Base-by-base conservation (phyloP, 1,284 basidiomycete species). In the Boletus subluridellus region DNA sequence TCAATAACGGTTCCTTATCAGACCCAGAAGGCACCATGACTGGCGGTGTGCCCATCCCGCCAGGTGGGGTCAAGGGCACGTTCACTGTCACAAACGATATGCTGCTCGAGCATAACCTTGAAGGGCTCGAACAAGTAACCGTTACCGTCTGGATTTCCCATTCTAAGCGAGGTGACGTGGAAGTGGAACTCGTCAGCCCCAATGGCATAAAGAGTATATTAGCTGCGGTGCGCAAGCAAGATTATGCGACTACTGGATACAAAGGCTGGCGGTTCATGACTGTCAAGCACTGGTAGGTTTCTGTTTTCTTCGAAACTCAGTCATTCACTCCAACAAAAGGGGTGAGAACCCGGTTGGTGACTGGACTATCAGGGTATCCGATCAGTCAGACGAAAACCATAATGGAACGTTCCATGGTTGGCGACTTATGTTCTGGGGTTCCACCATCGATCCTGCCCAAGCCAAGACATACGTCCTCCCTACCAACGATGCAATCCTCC, bases 181-280 rank as follows among this genome's bases (percentile, higher is more conserved):
- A 98, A 74, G 92, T 98, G 39, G 89, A 94, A 70, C 73, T 99
- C 48, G 74, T 81, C 17, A 96, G 94, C 69, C 97, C 97, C 0
- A 85, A 86, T 58, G 94, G 94, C 8, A 81, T 98, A 63, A 89
- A 80, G 69, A 97, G 94, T 69, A 80, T 98, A 10, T 77, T 99
- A 42, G 95, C 91, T 26, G 83, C 85, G 12, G 81, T 81, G 52
- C 83, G 97, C 58, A 73, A 80, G 37, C 82, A 80, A 42, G 97
- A 99, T 71, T 73, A 76, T 49, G 89, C 84, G 14, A 73, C 69
- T 5, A 81, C 80, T 11, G 97, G 97, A 6, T 97, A 84, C 73
- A 85, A 86, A 30, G 95, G 94, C 0, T 99, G 97, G 97, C 90
- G 85, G 24, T 99, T 99, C 73, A 99, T 98, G 95, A 86, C 88